phyloP scores from a whole-genome alignment of 1,284 basidiomycete genomes.

The Heterobasidion irregulare region DNA sequence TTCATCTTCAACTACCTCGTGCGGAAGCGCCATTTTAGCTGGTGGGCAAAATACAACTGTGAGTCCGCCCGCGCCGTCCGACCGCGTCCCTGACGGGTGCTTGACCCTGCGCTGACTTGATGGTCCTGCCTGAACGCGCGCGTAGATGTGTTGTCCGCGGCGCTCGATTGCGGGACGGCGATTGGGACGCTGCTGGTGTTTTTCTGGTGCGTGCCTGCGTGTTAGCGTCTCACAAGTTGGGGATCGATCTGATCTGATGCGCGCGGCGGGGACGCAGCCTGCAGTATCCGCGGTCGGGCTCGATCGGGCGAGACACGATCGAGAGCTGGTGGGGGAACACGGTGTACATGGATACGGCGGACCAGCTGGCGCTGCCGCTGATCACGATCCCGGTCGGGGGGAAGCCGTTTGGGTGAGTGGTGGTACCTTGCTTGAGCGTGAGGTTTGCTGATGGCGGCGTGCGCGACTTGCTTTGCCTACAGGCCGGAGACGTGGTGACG shows the following conservation, averaged over 20 bases:
- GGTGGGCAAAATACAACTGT: conserved; percentile 42
- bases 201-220: conserved; percentile 26
- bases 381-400: conserved; percentile 13
- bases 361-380: conserved; percentile 20
- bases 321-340: conserved; percentile 36
- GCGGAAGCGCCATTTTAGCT: conserved; percentile 26
- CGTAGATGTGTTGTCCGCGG: conserved; percentile 42
- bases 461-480: neutral
- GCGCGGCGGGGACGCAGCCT: conserved; percentile 17
- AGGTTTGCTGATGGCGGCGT: neutral
- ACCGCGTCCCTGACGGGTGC: neutral
- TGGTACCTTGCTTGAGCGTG: neutral
- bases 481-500: conserved; percentile 10
- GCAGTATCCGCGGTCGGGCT: conserved; percentile 34
- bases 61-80: conserved; percentile 4
- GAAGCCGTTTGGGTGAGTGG: conserved; percentile 22
- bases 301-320: conserved; percentile 29
- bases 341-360: conserved; percentile 26
- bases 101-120: neutral
- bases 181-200: conserved; percentile 35
- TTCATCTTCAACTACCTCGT: conserved; percentile 35
- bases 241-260: neutral
- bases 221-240: neutral
- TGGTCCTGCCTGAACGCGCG: too few species aligned
- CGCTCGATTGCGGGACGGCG: conserved; percentile 40